Conservation (phyloP, 2,329 filamentous ascomycete genomes). For the Leptographium procerum region DNA sequence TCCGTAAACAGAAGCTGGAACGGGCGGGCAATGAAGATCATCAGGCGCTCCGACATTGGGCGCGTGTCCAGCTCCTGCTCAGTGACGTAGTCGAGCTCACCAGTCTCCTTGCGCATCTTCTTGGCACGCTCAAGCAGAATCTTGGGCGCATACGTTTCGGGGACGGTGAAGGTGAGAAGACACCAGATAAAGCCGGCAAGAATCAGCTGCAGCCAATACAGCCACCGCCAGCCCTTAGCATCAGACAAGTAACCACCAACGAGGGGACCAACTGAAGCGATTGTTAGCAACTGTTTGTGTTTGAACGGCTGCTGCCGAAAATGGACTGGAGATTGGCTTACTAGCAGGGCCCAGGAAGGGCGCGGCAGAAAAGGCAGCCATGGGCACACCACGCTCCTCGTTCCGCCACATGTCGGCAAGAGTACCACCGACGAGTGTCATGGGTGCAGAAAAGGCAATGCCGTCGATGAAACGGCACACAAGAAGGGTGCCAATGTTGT, state of each 20-base stretch:
- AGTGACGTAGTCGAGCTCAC: conserved; percentile 58
- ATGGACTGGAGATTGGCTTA: conserved; percentile 17
- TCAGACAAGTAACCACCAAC: conserved; percentile 50
- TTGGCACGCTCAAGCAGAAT: conserved; percentile 60
- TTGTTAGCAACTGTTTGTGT: conserved; percentile 7
- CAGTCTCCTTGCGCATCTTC: conserved; percentile 59
- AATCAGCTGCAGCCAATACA: conserved; percentile 62
- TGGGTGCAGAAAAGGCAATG: conserved; percentile 74
- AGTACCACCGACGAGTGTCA: conserved; percentile 76
- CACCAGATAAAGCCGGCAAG: conserved; percentile 58
- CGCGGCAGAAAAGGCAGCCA: conserved; percentile 75
- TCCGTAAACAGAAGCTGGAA: conserved; percentile 79
- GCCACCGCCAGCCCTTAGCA: conserved; percentile 16
- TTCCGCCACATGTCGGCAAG: conserved; percentile 75
- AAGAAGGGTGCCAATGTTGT: conserved; percentile 66
- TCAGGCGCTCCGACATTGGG: conserved; percentile 55
- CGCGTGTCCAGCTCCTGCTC: conserved; percentile 69
- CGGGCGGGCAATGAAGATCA: conserved; percentile 67
- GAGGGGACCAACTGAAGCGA: conserved; percentile 48
- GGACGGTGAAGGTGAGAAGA: conserved; percentile 76
- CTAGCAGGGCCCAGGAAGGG: conserved; percentile 72
- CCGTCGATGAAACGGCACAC: conserved; percentile 70
- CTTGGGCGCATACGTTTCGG: conserved; percentile 77
- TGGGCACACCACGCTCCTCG: conserved; percentile 74
- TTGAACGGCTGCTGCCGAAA: no score